Conservation (phyloP, 2,329 filamentous ascomycete species). For the Colletotrichum godetiae region DNA sequence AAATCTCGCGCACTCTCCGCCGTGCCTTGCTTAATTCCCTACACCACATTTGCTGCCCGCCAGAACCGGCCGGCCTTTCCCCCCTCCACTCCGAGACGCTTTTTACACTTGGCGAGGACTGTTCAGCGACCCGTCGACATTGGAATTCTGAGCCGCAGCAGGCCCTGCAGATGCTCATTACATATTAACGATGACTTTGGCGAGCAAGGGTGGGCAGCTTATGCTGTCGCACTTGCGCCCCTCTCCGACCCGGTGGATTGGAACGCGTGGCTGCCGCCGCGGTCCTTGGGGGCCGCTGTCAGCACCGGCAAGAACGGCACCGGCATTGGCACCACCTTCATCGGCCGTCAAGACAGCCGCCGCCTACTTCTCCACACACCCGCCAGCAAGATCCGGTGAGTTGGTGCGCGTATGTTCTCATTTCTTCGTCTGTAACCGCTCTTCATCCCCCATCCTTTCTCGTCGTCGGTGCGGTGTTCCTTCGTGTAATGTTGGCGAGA, state of each 20-base stretch:
- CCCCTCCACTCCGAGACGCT: not conserved
- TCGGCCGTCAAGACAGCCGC: not conserved
- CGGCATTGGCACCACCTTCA: not conserved
- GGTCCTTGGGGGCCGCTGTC: constrained; percentile 17
- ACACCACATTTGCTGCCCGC: not conserved
- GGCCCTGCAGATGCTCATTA: constrained; percentile 34
- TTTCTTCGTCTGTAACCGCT: not conserved
- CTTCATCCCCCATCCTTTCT: not conserved
- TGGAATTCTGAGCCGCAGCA: constrained; percentile 27
- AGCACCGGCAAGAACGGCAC: constrained; percentile 25
- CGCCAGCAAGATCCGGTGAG: constrained; percentile 29
- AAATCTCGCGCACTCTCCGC: constrained; percentile 12
- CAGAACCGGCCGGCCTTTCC: not conserved
- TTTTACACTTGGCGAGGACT: not conserved
- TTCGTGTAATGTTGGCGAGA: not conserved
- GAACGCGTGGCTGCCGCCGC: constrained; percentile 25
- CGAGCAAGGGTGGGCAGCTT: constrained; percentile 33
- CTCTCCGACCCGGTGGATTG: constrained; percentile 30
- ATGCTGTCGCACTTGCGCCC: constrained; percentile 20
- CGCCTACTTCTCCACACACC: constrained; percentile 31
- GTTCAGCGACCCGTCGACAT: not conserved
- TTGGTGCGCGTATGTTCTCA: constrained; percentile 22
- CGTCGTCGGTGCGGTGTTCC: not conserved
- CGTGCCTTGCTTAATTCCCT: not conserved
- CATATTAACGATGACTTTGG: constrained; percentile 18